Percentiles rank a stretch among this genome's conserved stretches.
These are phyloP conservation scores for Eustoma russellianum DNA, from an alignment of 257 asterid species.

Conservation along the genomic window DNA sequence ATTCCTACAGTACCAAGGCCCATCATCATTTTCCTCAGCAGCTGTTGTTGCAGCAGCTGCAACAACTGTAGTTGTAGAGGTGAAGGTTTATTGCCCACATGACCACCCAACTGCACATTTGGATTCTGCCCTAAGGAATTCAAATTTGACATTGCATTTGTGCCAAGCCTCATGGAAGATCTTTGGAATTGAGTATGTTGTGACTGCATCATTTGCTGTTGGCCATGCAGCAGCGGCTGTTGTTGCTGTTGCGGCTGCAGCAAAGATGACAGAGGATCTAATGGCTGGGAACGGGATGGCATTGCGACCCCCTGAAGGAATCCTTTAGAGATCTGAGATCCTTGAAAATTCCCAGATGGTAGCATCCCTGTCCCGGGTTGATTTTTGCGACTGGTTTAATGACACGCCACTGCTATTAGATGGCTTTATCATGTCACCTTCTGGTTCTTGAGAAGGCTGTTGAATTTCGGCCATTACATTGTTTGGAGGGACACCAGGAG, in stretches of 20 bases:
- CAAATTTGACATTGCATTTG: slow-evolving; percentile 60
- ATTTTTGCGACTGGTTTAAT: slow-evolving; percentile 37
- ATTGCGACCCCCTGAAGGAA: slow-evolving; percentile 41
- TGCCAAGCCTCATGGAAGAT: slow-evolving; percentile 52
- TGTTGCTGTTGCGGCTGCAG: slow-evolving; percentile 48
- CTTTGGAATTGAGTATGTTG: slow-evolving; percentile 71
- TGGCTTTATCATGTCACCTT: slow-evolving; percentile 44
- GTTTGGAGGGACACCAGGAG: slow-evolving; percentile 35
- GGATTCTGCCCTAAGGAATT: slow-evolving; percentile 54
- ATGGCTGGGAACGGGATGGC: slow-evolving; percentile 61
- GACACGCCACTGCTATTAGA: slow-evolving; percentile 34
- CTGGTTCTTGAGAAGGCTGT: slow-evolving; percentile 46
- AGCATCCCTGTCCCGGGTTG: slow-evolving; percentile 50
- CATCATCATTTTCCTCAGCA: slow-evolving; percentile 75
- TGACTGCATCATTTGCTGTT: slow-evolving; percentile 34
- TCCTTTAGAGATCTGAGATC: slow-evolving; percentile 74
- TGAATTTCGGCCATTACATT: slow-evolving; percentile 46
- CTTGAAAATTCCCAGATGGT: slow-evolving; percentile 57
- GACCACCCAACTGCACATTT: slow-evolving; percentile 50
- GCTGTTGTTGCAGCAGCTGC: slow-evolving; percentile 39
- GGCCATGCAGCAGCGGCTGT: slow-evolving; percentile 35
- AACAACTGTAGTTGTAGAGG: slow-evolving; percentile 58
- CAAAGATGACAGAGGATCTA: slow-evolving; percentile 46
- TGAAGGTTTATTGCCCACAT: slow-evolving; percentile 43
- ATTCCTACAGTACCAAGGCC: slow-evolving; percentile 63